Conservation (phyloP, 75 land plant genomes). For the Pseudotsuga menziesii region DNA sequence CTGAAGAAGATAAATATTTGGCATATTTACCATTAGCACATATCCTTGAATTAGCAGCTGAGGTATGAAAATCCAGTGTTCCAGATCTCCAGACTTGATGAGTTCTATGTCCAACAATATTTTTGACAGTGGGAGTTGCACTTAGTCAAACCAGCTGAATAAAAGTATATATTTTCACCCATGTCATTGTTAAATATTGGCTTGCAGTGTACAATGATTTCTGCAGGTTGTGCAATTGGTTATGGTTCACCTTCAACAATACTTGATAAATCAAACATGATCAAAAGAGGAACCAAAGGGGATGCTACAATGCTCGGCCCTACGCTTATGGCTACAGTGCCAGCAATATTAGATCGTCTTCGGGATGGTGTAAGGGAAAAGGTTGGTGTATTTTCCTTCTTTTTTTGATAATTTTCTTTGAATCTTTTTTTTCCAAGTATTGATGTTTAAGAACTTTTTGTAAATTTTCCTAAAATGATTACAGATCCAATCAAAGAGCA, state of each 20-base stretch:
- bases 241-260: constrained; percentile 88
- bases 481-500: constrained; percentile 78
- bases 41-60: constrained; percentile 86
- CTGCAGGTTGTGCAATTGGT: constrained; percentile 70
- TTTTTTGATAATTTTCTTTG: neutral
- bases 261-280: constrained; percentile 80
- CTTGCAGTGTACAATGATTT: constrained; percentile 53
- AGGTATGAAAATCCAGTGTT: constrained; percentile 38
- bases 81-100: neutral
- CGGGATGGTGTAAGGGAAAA: constrained; percentile 85
- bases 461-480: neutral
- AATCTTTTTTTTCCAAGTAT: neutral
- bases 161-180: neutral
- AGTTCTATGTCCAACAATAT: neutral
- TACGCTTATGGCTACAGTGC: constrained; percentile 83
- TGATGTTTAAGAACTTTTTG: constrained; percentile 11
- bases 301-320: constrained; percentile 76
- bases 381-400: constrained; percentile 26
- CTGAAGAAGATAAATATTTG: constrained; percentile 53
- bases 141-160: neutral
- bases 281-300: constrained; percentile 88
- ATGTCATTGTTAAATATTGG: neutral
- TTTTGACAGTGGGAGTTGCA: neutral
- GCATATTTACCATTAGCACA: constrained; percentile 96
- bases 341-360: constrained; percentile 93